Evolutionary conservation across 129 eudicot genomes (phyloP).

Genomic region (Silybum marianum): DNA sequence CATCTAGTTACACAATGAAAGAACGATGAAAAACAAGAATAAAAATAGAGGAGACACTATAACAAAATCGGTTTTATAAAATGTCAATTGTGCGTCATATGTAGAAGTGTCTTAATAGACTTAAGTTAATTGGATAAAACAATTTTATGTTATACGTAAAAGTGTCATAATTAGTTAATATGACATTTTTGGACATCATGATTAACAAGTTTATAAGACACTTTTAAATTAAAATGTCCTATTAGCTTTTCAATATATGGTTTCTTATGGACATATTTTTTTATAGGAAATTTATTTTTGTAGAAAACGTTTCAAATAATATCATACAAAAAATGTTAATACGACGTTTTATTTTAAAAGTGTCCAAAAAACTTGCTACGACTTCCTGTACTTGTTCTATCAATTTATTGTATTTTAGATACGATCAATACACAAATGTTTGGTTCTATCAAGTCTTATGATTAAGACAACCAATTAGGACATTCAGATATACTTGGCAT

Average conservation of each 20-base stretch:
- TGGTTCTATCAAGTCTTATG: not conserved
- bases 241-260: not conserved
- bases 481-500: not conserved
- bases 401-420: not conserved
- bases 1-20: conserved; percentile 36
- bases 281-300: too few species aligned
- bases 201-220: not conserved
- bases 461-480: not conserved
- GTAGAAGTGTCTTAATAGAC: too few species aligned
- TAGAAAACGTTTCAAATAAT: too few species aligned
- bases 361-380: not conserved
- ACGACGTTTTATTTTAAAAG: too few species aligned
- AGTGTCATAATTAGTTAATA: too few species aligned
- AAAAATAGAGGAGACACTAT: not conserved
- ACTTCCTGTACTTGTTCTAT: not conserved
- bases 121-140: too few species aligned
- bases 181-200: too few species aligned
- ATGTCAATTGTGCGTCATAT: too few species aligned
- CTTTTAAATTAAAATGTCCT: not conserved
- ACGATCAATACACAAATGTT: too few species aligned
- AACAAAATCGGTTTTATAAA: not conserved
- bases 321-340: too few species aligned
- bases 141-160: too few species aligned
- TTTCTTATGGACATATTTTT: too few species aligned
- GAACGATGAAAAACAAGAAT: not conserved